These are phyloP conservation scores for Saturnispora ahearnii DNA, from an alignment of 805 yeast species.

Conservation along the genomic window DNA sequence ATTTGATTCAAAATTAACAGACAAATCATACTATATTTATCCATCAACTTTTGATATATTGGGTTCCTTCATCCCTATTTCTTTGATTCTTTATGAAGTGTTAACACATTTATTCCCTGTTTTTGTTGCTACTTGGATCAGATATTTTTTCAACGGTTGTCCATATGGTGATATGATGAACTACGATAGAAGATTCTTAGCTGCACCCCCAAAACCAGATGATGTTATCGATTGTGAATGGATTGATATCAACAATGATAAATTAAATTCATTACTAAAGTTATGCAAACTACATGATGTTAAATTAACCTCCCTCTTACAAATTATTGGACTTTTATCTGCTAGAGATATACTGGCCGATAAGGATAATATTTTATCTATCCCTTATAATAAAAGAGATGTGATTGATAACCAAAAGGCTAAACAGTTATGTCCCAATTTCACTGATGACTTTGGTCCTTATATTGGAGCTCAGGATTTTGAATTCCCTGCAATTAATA, in stretches of 20 bases:
- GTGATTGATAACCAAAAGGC: not conserved
- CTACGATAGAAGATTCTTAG: not conserved
- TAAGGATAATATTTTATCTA: slow-evolving; percentile 7
- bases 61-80: not conserved
- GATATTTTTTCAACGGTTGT: not conserved
- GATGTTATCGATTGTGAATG: slow-evolving; percentile 6
- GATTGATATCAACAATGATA: not conserved
- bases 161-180: not conserved
- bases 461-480: not conserved
- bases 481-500: slow-evolving; percentile 11
- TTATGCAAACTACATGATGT: not conserved
- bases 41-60: slow-evolving; percentile 5
- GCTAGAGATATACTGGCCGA: slow-evolving; percentile 2
- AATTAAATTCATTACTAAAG: not conserved
- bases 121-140: not conserved
- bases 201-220: not conserved
- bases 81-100: not conserved
- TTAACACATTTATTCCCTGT: slow-evolving; percentile 6
- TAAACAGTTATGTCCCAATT: not conserved
- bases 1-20: not conserved
- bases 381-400: slow-evolving; percentile 19
- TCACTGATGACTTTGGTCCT: slow-evolving; percentile 2
- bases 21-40: not conserved
- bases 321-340: not conserved
- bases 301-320: slow-evolving; percentile 3